Evolutionary conservation across 495 filamentous ascomycete genomes (phyloP), one percentile per base, ranked within the genome.

Genomic region (Penicillium maclennaniae): DNA sequence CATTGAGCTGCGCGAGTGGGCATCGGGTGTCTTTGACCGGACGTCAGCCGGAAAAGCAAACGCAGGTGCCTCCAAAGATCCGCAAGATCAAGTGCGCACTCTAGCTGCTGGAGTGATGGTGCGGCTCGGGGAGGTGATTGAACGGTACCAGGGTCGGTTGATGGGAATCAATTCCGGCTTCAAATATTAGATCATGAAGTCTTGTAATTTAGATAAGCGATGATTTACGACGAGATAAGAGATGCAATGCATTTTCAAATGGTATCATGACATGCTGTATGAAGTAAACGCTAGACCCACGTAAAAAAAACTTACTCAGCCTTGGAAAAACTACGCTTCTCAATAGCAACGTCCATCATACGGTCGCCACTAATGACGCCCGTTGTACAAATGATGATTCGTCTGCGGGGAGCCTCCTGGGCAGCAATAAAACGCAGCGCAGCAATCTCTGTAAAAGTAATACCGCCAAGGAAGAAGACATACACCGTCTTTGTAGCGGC

Each of bases 381-480:
- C 8, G 93, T 99, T 23, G 93, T 91, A 65, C 87, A 91, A 69
- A 99, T 91, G 45, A 99, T 73, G 51, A 99, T 85, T 69, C 87
- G 88, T 69, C 88, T 83, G 69, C 68, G 79, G 71, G 87, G 87
- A 68, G 91, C 88, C 79, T 95, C 87, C 70, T 89, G 84, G 60
- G 83, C 85, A 36, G 87, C 90, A 59, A 97, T 86, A 71, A 96
- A 97, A 56, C 95, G 80, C 69, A 97, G 62, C 21, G 93, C 95
- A 39, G 93, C 91, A 67, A 97, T 92, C 75, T 99, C 93, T 7
- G 92, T 95, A 60, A 92, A 96, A 1, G 87, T 95, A 44, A 97
- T 87, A 2, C 93, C 93, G 23, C 93, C 93, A 50, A 99, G 73
- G 72, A 96, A 97, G 65, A 97, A 93, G 14, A 99, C 86, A 58